Percentiles rank a stretch among this genome's conserved stretches.
Evolutionary conservation across 345 rosid species (phyloP).

Genomic region (Sonneratia caseolaris): DNA sequence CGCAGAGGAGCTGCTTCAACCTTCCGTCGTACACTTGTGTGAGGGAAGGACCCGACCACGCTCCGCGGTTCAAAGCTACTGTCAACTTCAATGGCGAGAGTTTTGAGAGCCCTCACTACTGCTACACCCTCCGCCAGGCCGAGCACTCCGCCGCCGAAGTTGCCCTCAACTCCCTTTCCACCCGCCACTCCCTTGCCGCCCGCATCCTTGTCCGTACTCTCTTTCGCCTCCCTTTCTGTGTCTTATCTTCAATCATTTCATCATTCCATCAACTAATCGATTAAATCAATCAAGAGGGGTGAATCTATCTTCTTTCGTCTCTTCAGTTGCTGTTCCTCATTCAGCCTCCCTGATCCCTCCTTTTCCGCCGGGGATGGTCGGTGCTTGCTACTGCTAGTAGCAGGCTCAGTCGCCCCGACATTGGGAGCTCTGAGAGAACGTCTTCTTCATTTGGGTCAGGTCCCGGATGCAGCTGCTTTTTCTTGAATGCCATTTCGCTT

Average conservation of each 20-base stretch:
- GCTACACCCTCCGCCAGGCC: constrained; percentile 98
- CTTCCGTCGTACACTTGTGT: constrained; percentile 87
- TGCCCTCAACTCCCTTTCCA: constrained; percentile 82
- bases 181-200: constrained; percentile 93
- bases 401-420: too few relatives aligned
- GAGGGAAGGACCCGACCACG: constrained; percentile 99
- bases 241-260: neutral
- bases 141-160: constrained; percentile 99
- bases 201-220: constrained; percentile 65
- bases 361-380: too few relatives aligned
- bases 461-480: too few relatives aligned
- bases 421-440: too few relatives aligned
- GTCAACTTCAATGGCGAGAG: constrained; percentile 96
- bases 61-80: constrained; percentile 90
- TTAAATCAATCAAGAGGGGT: too few relatives aligned
- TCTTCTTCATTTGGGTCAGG: too few relatives aligned
- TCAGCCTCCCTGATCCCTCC: too few relatives aligned
- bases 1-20: constrained; percentile 98
- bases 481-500: too few relatives aligned
- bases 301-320: too few relatives aligned
- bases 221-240: neutral
- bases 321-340: too few relatives aligned
- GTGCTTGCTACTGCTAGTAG: too few relatives aligned
- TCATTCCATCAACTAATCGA: neutral
- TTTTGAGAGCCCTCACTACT: constrained; percentile 89